Percentiles rank a stretch among this genome's conserved stretches.
Evolutionary conservation across 768 basidiomycete species (phyloP).

Genomic region (Rhodosporidiobolus sp.): DNA sequence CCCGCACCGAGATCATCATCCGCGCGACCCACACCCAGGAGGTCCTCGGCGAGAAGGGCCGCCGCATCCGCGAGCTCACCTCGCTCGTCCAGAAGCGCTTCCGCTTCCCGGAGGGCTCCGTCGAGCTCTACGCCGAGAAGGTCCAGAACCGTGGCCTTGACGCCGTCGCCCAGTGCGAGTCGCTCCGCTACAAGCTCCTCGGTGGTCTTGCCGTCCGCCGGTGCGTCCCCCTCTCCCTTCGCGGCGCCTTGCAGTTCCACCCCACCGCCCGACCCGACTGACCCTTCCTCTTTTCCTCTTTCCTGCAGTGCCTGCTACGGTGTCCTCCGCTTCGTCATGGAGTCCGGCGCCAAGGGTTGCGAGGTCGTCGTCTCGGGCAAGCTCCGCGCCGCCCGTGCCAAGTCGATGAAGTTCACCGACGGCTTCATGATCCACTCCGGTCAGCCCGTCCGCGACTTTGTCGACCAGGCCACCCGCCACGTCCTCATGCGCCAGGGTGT

Average conservation of each 20-base stretch:
- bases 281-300: too few relatives aligned
- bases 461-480: conserved; percentile 96
- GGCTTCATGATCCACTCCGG: conserved; percentile 76
- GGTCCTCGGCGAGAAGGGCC: conserved; percentile 97
- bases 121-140: conserved; percentile 99
- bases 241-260: not conserved
- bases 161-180: conserved; percentile 98
- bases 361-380: conserved; percentile 99
- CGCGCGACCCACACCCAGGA: conserved; percentile 95
- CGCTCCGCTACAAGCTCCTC: conserved; percentile 95
- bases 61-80: conserved; percentile 97
- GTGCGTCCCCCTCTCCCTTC: conserved; percentile 54
- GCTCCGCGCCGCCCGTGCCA: conserved; percentile 98
- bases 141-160: conserved; percentile 93
- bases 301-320: conserved; percentile 87
- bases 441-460: conserved; percentile 92
- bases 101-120: conserved; percentile 98
- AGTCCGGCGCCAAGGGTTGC: conserved; percentile 98
- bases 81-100: conserved; percentile 98
- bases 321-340: conserved; percentile 99
- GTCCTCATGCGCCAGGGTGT: conserved; percentile 98
- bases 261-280: too few relatives aligned
- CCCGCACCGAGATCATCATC: conserved; percentile 99
- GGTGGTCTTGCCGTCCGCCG: conserved; percentile 98
- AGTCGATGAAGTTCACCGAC: conserved; percentile 99